phyloP scores from a whole-genome alignment of 257 asterid genomes.

The Craterostigma plantagineum region DNA sequence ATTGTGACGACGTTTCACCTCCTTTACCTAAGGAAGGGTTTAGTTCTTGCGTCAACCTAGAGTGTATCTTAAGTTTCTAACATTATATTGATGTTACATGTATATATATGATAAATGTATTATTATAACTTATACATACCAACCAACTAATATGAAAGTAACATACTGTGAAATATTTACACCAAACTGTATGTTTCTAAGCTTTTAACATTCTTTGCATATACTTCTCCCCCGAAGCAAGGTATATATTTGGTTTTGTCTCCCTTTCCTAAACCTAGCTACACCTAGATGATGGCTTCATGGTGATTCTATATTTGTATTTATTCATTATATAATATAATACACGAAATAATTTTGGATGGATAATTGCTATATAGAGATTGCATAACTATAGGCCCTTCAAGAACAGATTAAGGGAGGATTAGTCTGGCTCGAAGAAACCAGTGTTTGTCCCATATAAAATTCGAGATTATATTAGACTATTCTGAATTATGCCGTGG shows the following conservation, averaged over 20 bases:
- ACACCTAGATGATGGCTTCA: no score
- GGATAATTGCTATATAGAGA: no score
- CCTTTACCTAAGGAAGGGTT: constrained; percentile 19
- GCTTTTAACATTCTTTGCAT: constrained; percentile 8
- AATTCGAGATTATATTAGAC: no score
- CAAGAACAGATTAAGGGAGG: no score
- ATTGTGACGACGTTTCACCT: constrained; percentile 58
- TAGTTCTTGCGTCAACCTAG: constrained; percentile 23
- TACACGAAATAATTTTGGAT: no score
- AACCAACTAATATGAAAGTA: constrained; percentile 49
- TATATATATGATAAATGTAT: not conserved
- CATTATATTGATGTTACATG: not conserved
- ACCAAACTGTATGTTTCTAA: constrained; percentile 10
- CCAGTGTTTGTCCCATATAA: no score
- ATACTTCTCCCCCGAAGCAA: constrained; percentile 15
- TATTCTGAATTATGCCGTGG: no score
- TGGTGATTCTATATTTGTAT: no score
- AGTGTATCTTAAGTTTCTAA: constrained; percentile 46
- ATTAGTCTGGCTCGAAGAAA: no score
- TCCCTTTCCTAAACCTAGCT: constrained; percentile 6
- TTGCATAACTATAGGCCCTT: no score
- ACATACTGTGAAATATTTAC: constrained; percentile 18
- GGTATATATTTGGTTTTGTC: constrained; percentile 9
- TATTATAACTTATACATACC: constrained; percentile 18
- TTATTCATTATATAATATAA: no score